Base-by-base conservation (phyloP, 2,329 filamentous ascomycete species). In the Apiospora arundinis region DNA sequence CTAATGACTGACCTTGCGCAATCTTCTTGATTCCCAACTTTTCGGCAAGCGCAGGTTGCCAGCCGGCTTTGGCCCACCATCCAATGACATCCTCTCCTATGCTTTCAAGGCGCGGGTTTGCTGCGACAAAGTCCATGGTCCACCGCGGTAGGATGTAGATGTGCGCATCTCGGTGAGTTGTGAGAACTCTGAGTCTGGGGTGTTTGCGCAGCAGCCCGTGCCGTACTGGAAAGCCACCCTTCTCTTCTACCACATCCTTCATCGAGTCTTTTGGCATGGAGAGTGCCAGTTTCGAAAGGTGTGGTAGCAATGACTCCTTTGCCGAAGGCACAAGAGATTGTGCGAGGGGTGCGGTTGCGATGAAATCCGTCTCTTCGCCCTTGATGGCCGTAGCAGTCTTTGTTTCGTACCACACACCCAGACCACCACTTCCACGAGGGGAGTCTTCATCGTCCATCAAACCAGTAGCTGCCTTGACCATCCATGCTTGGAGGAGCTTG, bases 81-180 rank as follows among this genome's bases (percentile, higher is more conserved):
- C 95, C 95, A 21, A 98, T 86, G 7, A 98, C 90, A 78, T 98
- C 95, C 80, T 98, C 95, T 44, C 93, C 93, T 67, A 99, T 91
- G 70, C 92, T 97, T 77, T 97, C 93, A 74, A 99, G 90, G 14
- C 89, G 91, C 42, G 95, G 92, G 77, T 98, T 97, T 73, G 88
- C 86, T 71, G 90, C 89, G 56, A 97, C 90, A 80, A 97, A 93
- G 70, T 97, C 92, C 77, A 97, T 89, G 11, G 97, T 89, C 95
- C 96, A 98, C 75, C 90, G 91, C 0, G 96, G 96, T 75, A 99
- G 93, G 74, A 99, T 90, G 82, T 99, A 99, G 71, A 98, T 92
- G 79, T 98, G 95, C 0, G 95, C 93, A 80, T 98, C 95, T 56
- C 96, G 90, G 80, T 97, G 92, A 4, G 92, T 94, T 18, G 91